phyloP scores from a whole-genome alignment of 805 yeast species.

The Komagataella pseudopastoris region DNA sequence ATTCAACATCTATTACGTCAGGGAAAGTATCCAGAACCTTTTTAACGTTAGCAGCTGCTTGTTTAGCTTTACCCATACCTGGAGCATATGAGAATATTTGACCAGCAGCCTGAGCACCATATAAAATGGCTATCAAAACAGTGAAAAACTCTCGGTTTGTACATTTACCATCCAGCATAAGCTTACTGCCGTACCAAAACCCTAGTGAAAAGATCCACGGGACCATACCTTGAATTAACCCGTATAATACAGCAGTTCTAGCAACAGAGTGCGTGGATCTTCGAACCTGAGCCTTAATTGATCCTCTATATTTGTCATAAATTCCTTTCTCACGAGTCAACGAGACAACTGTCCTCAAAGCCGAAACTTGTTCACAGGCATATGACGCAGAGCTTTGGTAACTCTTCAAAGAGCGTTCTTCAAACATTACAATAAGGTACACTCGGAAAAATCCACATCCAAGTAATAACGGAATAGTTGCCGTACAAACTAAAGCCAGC shows the following conservation, averaged over 20 bases:
- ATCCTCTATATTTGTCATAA: background rate
- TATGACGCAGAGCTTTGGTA: background rate
- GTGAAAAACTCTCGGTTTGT: background rate
- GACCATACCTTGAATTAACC: background rate
- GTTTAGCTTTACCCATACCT: background rate
- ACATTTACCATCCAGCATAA: background rate
- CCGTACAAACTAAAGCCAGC: conserved; percentile 66
- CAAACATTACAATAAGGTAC: background rate
- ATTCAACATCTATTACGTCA: background rate
- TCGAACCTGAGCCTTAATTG: background rate
- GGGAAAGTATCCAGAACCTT: background rate
- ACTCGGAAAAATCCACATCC: conserved; percentile 6
- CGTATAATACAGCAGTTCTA: background rate
- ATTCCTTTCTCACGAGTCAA: background rate
- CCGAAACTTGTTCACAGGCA: background rate
- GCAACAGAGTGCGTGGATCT: background rate
- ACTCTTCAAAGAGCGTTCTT: background rate
- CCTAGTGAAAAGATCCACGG: background rate
- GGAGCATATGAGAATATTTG: background rate
- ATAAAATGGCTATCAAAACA: background rate
- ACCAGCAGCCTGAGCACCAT: background rate
- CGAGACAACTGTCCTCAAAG: background rate
- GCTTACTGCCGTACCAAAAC: background rate
- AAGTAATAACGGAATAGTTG: conserved; percentile 56
- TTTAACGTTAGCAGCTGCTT: background rate